Evolutionary conservation across 108 stramenopile species (phyloP).

Genomic region (Nitzschia putrida): DNA sequence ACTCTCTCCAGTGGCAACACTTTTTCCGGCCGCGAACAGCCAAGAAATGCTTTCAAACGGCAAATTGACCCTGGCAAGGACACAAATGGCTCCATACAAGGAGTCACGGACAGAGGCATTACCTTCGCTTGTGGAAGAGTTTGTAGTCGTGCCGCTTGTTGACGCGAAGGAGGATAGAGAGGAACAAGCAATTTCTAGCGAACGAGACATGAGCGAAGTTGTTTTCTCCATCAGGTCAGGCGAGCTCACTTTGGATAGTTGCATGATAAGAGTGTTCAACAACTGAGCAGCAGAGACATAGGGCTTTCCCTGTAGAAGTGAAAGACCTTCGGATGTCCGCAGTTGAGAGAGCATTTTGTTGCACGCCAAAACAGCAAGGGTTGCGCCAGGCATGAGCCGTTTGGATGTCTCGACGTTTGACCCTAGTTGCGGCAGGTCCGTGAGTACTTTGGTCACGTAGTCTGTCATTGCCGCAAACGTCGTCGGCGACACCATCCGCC

Average conservation of each 20-base stretch:
- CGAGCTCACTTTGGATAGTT: constrained; percentile 23
- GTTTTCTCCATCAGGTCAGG: not conserved
- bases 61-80: constrained; percentile 52
- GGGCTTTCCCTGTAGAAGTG: constrained; percentile 30
- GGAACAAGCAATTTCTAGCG: constrained; percentile 44
- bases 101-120: constrained; percentile 63
- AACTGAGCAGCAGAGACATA: constrained; percentile 59
- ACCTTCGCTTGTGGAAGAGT: constrained; percentile 36
- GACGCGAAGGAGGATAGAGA: constrained; percentile 44
- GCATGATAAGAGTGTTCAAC: constrained; percentile 59
- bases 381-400: constrained; percentile 32
- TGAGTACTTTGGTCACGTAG: constrained; percentile 56
- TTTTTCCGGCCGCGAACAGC: constrained; percentile 1
- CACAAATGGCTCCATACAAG: constrained; percentile 68
- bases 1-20: not conserved
- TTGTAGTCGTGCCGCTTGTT: constrained; percentile 34
- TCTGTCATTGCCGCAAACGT: constrained; percentile 43
- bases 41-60: not conserved
- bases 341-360: constrained; percentile 29
- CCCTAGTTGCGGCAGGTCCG: constrained; percentile 52
- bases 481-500: constrained; percentile 53
- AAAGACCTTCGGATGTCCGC: constrained; percentile 25
- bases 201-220: constrained; percentile 40
- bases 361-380: constrained; percentile 39
- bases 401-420: not conserved